Evolutionary conservation across 163 green algal species (phyloP), one percentile per base, ranked within the genome.

Genomic region (Chloromonas sp.): DNA sequence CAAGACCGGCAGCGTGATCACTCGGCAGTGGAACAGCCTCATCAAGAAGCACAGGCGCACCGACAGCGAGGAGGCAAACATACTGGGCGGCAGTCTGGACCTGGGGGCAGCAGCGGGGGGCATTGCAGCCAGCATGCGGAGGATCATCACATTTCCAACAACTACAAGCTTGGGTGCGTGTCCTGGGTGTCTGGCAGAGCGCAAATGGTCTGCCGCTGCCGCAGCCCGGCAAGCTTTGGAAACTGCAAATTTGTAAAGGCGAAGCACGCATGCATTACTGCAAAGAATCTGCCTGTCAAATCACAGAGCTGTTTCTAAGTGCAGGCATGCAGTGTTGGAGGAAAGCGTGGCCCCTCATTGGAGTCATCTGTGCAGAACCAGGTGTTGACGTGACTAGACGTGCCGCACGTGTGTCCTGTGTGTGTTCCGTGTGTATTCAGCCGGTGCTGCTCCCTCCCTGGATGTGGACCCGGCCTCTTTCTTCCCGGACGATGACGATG

Each of bases 1-100:
- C 15, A 36, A 15, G 15, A 60, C 1, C 8, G 60, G 3, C 58
- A 3, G 0, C 3, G 14, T 58, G 5, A 60, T 59, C n/a, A 57
- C 36, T 0, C 8, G 61, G 61, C 85, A 88, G 83, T 78, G 82
- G 61, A 70, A 79, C 0, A 81, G 58, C 14, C 86, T 88, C 74
- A 80, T 90, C 61, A 86, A 88, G 71, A 87, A 88, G 62, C 89
- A 92, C 82, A 82, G 87, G n/a, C 81, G 89, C 66, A 89, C 81
- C 1, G 88, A 88, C 60, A 89, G 87, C 78, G 77, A 85, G 78
- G 83, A 89, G 76, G 58, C 61, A 3, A 14, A 57, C 36, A 11
- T 84, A 8, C 3, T 15, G 14, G 57, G 58, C 15, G 86, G 83
- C 82, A 85, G 70, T 81, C 81, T 58, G 71, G 78, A 57, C 36